Conservation (phyloP, 345 rosid genomes). For the Combretum micranthum region DNA sequence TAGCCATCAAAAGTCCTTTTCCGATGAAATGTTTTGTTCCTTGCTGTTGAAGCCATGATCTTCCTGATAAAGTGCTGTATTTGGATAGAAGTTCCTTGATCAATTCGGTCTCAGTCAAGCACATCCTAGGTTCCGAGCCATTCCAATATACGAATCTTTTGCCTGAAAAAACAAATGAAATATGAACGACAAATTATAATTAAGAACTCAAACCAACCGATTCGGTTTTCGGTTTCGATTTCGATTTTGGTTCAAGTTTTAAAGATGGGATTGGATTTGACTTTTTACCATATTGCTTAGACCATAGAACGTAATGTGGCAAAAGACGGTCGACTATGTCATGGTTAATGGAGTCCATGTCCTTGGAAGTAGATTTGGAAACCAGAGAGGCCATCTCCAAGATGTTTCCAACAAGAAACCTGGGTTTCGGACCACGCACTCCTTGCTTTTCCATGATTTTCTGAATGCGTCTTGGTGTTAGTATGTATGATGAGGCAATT, state of each 20-base stretch:
- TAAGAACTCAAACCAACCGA: too few relatives aligned
- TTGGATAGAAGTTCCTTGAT: conserved; percentile 67
- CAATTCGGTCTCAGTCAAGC: conserved; percentile 66
- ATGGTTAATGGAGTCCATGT: conserved; percentile 55
- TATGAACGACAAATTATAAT: not conserved
- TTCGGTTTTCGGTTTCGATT: too few relatives aligned
- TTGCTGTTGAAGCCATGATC: conserved; percentile 89
- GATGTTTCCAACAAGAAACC: conserved; percentile 71
- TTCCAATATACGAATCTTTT: conserved; percentile 82
- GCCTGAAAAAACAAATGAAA: conserved; percentile 30
- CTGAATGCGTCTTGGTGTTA: conserved; percentile 71
- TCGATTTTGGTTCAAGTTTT: too few relatives aligned
- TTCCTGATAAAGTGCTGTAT: conserved; percentile 64
- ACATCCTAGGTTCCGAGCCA: conserved; percentile 86
- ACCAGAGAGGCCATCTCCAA: conserved; percentile 54
- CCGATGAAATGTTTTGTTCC: conserved; percentile 88
- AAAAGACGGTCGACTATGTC: conserved; percentile 70
- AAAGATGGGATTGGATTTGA: not conserved
- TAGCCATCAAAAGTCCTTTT: conserved; percentile 46
- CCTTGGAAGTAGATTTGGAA: conserved; percentile 51
- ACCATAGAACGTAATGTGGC: conserved; percentile 84
- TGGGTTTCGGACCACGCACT: conserved; percentile 77
- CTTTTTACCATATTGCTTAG: conserved; percentile 56
- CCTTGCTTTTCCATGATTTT: conserved; percentile 78
- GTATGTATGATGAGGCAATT: conserved; percentile 53